Conservation (phyloP, 345 rosid genomes). For the Eucalyptus grandis region DNA sequence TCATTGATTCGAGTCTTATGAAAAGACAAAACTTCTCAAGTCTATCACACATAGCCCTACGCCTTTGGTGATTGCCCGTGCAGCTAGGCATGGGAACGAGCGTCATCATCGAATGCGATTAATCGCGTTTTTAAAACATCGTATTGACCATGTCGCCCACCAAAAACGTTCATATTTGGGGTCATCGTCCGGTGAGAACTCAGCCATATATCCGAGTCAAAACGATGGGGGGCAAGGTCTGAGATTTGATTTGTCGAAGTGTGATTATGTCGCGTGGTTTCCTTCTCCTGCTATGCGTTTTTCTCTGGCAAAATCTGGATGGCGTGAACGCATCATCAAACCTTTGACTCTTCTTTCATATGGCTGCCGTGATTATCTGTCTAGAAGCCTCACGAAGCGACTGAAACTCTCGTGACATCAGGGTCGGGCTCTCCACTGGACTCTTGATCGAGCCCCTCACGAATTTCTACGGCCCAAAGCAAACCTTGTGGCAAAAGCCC, state of each 20-base stretch:
- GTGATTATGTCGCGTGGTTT: not conserved
- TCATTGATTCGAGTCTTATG: not conserved
- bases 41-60: not conserved
- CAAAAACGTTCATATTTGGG: not conserved
- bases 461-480: not conserved
- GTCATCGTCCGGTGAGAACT: not conserved
- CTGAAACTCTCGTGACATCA: not conserved
- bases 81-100: not conserved
- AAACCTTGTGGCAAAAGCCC: not conserved
- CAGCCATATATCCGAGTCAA: not conserved
- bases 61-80: not conserved
- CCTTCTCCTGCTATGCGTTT: not conserved
- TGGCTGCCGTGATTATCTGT: not conserved
- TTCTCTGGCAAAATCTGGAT: not conserved
- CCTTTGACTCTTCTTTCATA: not conserved
- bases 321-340: not conserved
- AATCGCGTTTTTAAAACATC: not conserved
- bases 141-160: not conserved
- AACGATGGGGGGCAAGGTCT: not conserved
- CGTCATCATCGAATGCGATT: not conserved
- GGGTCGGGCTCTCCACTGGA: not conserved
- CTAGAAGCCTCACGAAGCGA: not conserved
- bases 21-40: not conserved
- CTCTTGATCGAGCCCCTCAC: not conserved
- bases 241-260: not conserved